Conservation (phyloP, 208 protist genomes). For the Acanthamoeba royreba region DNA sequence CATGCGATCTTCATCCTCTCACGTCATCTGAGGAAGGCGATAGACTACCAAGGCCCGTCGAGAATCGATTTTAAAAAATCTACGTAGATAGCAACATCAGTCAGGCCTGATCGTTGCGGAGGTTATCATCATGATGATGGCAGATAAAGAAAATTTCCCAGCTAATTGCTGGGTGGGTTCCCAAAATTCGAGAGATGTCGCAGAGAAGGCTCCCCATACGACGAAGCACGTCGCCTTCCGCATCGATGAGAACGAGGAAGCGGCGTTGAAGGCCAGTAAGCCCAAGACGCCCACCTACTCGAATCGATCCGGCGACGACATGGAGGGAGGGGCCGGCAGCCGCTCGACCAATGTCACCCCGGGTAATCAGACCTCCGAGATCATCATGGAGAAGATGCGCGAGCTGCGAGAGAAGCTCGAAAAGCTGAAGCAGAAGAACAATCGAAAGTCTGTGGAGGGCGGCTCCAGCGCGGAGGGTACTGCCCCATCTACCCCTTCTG, state of each 20-base stretch:
- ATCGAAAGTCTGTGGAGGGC: not conserved
- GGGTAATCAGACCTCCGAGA: not conserved
- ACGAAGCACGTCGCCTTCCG: not conserved
- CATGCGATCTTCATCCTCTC: too few relatives aligned
- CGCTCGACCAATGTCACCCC: not conserved
- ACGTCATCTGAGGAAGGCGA: too few relatives aligned
- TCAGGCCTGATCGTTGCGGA: too few relatives aligned
- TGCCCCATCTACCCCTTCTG: not conserved
- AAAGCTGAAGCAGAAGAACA: not conserved
- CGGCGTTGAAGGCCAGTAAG: not conserved
- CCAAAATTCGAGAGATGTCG: not conserved
- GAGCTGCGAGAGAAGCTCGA: conserved; percentile 3
- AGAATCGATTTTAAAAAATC: too few relatives aligned
- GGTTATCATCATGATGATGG: too few relatives aligned
- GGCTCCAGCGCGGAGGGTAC: too few relatives aligned
- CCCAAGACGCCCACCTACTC: not conserved
- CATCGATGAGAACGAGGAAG: not conserved
- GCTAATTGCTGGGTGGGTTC: not conserved
- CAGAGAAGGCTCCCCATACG: too few relatives aligned
- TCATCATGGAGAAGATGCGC: not conserved
- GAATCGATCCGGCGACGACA: not conserved
- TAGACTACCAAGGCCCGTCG: too few relatives aligned
- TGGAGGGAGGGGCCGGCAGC: too few relatives aligned
- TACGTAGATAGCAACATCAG: too few relatives aligned
- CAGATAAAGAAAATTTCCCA: not conserved